Base-by-base conservation (phyloP, 164 flowering plant species). In the Umbilicus rupestris region DNA sequence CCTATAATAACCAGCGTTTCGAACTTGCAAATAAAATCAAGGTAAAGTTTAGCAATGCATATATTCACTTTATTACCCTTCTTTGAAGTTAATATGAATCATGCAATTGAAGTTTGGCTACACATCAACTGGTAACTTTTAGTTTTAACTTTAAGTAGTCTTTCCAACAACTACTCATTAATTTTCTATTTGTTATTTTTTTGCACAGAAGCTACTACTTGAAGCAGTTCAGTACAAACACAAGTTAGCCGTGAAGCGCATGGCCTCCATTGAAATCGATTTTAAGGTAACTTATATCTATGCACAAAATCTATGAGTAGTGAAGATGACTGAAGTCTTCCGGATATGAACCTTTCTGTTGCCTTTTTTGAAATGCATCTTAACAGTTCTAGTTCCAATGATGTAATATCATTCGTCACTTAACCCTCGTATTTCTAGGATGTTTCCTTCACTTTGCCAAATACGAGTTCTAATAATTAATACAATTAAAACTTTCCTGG, bases 181-280 rank as follows among this genome's bases (percentile, higher is more conserved):
- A n/a, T 58, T 58, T 28, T 50, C 70, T 22, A 16, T 62, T n/a
- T 62, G 3, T 17, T 2, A 1, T 62, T 39, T 49, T 22, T 39
- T 52, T 65, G 70, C 71, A 52, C 79, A 94, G 99, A 74, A 81
- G 71, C 68, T 83, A 64, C 88, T 94, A n/a, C 69, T 76, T 45
- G 89, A 91, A 46, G 85, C 87, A 71, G 83, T 87, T 74, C 66
- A 82, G 49, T 67, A 71, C 31, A 84, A 78, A 75, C 77, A 81
- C 81, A 85, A 81, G 63, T 79, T 71, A 68, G 83, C 92, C 50
- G 90, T 77, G 77, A 78, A 74, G 57, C 78, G 79, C 72, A 70
- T 94, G 85, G 68, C 79, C 1, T 79, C 74, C 47, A 74, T 94
- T 71, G 99, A 94, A 77, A 73, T 84, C 58, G 97, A 87, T 20